Percentiles rank a stretch among this genome's conserved stretches.
These are phyloP conservation scores for Wickerhamiella sergipiensis DNA, from an alignment of 805 yeast genomes.

Conservation along the genomic window DNA sequence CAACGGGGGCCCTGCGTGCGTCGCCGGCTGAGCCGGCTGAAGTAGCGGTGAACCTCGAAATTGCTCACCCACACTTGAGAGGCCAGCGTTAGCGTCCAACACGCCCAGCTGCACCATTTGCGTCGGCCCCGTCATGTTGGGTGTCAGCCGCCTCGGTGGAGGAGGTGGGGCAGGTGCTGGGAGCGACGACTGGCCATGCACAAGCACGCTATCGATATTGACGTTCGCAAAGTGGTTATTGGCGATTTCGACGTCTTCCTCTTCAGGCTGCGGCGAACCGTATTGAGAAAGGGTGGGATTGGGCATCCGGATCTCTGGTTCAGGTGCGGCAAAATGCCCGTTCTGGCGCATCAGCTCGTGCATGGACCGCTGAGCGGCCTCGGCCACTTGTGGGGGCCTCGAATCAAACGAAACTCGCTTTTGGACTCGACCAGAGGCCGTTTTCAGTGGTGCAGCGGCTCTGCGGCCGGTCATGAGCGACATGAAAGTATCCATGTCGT, in stretches of 20 bases:
- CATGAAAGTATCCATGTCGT: constrained; percentile 78
- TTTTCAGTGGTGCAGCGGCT: constrained; percentile 4
- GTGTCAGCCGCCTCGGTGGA: constrained; percentile 16
- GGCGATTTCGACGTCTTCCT: constrained; percentile 30
- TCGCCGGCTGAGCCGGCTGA: background rate
- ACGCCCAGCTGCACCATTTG: constrained; percentile 9
- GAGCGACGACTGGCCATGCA: constrained; percentile 39
- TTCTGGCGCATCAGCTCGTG: constrained; percentile 25
- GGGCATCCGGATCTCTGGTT: constrained; percentile 16
- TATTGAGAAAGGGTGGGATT: constrained; percentile 6
- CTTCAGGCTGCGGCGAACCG: constrained; percentile 12
- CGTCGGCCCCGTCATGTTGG: constrained; percentile 11
- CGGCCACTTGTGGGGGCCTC: constrained; percentile 27
- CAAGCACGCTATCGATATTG: constrained; percentile 62
- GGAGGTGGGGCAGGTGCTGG: constrained; percentile 33
- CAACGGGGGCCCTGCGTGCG: background rate
- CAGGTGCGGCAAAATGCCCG: constrained; percentile 9
- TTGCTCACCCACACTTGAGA: background rate
- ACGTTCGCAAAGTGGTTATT: constrained; percentile 64
- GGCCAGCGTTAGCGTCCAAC: background rate
- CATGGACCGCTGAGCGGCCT: constrained; percentile 28
- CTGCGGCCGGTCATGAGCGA: constrained; percentile 60
- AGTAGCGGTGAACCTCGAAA: background rate
- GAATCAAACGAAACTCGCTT: constrained; percentile 26
- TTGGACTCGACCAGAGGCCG: constrained; percentile 13